Evolutionary conservation across 2,329 filamentous ascomycete species (phyloP), one percentile per base, ranked within the genome.

Genomic region (Neofusicoccum umdonicola): DNA sequence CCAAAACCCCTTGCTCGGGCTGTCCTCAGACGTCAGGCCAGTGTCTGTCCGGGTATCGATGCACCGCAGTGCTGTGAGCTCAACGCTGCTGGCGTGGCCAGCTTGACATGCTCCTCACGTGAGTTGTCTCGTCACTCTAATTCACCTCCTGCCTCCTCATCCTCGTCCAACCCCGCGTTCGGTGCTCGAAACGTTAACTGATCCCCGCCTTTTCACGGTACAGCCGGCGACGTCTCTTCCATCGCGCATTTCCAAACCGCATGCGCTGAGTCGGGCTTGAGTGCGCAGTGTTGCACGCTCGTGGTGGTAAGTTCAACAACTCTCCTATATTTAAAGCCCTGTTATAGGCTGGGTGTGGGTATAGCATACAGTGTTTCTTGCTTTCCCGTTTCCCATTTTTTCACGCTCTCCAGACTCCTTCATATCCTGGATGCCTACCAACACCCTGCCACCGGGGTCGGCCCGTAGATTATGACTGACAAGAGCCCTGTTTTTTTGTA

Each of bases 31-130:
- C 52, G 52, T 31, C 54, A 58, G 22, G 19, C 17, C 19, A 27
- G 54, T 17, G 17, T 44, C 54, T 44, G 39, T 27, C 31, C 50
- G 6, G 51, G 35, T 8, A 41, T 56, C n/a, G 51, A 56, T 5
- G 8, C 34, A 6, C 51, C 51, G 19, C 37, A n/a, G 17, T 42
- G 52, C 52, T 42, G 34, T 34, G 5, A 41, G 69, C 73, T 76
- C 19, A 51, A 66, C 27, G 27, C 27, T 31, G 67, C 68, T 2
- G 70, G 69, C 22, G 70, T 68, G 42, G 64, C 12, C 27, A 31
- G 27, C 27, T 7, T 31, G 5, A 31, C 27, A 31, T 31, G 27
- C 7, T 31, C 27, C 27, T 31, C 27, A 7, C 27, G 27, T 31
- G 6, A 5, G 27, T 31, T 31, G 4, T 31, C 27, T 31, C 27